These are phyloP conservation scores for Carallia brachiata DNA, from an alignment of 345 rosid genomes.

Conservation along the genomic window DNA sequence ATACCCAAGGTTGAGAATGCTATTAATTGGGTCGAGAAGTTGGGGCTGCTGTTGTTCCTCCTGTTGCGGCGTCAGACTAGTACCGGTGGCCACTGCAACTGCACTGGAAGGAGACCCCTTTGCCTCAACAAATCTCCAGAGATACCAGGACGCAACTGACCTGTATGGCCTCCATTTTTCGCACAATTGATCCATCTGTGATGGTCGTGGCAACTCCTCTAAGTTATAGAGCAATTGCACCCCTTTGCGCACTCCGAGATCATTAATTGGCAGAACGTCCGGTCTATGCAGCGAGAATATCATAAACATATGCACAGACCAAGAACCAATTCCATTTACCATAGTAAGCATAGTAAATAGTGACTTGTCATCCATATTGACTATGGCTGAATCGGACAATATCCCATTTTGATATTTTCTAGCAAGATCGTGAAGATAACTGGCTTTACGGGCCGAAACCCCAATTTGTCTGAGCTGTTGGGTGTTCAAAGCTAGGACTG, in stretches of 20 bases:
- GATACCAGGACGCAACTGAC: constrained; percentile 89
- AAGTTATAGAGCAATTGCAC: constrained; percentile 74
- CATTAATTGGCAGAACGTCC: constrained; percentile 89
- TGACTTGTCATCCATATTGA: constrained; percentile 93
- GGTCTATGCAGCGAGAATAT: constrained; percentile 94
- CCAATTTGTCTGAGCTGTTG: constrained; percentile 93
- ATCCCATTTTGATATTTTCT: constrained; percentile 89
- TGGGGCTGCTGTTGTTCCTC: constrained; percentile 61
- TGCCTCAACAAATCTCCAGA: constrained; percentile 80
- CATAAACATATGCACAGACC: constrained; percentile 99
- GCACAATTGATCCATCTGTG: constrained; percentile 84
- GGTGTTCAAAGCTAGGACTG: constrained; percentile 58
- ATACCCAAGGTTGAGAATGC: constrained; percentile 85
- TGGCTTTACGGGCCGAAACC: constrained; percentile 86
- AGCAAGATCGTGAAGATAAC: constrained; percentile 89
- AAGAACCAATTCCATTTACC: constrained; percentile 98
- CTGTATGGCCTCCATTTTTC: constrained; percentile 98
- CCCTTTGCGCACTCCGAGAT: constrained; percentile 85
- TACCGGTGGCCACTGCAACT: constrained; percentile 49
- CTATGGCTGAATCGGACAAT: constrained; percentile 71
- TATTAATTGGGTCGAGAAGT: constrained; percentile 80
- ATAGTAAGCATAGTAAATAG: constrained; percentile 94
- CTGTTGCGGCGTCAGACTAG: constrained; percentile 49
- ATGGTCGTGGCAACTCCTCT: constrained; percentile 87
- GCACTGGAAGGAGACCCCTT: constrained; percentile 70